phyloP scores from a whole-genome alignment of 2,329 filamentous ascomycete genomes.

The Stachybotrys chlorohalonatus region DNA sequence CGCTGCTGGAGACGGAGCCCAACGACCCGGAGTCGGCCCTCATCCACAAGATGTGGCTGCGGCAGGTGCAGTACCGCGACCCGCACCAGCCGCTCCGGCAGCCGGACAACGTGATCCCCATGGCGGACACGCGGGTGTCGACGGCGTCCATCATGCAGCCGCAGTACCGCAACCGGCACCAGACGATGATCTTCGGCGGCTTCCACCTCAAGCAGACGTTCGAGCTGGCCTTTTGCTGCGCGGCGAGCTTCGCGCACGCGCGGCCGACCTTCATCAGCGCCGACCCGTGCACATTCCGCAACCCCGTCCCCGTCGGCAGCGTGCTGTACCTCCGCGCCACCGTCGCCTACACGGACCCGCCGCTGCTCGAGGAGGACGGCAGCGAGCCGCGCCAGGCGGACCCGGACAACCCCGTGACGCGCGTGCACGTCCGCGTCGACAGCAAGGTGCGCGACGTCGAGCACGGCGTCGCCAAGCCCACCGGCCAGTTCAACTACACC shows the following conservation, averaged over 20 bases:
- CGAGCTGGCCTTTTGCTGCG: constrained; percentile 20
- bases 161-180: constrained; percentile 18
- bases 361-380: constrained; percentile 17
- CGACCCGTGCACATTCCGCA: constrained; percentile 19
- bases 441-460: constrained; percentile 20
- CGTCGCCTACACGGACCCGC: constrained; percentile 19
- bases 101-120: constrained; percentile 14
- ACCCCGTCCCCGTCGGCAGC: constrained; percentile 18
- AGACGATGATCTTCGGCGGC: constrained; percentile 20
- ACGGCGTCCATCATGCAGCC: constrained; percentile 20
- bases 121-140: constrained; percentile 16
- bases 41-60: constrained; percentile 19
- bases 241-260: constrained; percentile 20
- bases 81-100: constrained; percentile 15
- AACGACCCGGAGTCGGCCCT: constrained; percentile 17
- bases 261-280: constrained; percentile 19
- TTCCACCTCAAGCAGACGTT: constrained; percentile 21
- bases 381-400: constrained; percentile 11
- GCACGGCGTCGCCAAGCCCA: constrained; percentile 17
- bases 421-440: constrained; percentile 19
- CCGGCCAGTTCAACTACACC: constrained; percentile 21
- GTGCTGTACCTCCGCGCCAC: constrained; percentile 18
- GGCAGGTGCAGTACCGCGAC: constrained; percentile 17
- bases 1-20: constrained; percentile 15
- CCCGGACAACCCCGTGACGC: constrained; percentile 13